Percentiles rank a stretch among this genome's conserved stretches.
Evolutionary conservation across 148 eudicot species (phyloP).

Genomic region (Suaeda aralocaspica): DNA sequence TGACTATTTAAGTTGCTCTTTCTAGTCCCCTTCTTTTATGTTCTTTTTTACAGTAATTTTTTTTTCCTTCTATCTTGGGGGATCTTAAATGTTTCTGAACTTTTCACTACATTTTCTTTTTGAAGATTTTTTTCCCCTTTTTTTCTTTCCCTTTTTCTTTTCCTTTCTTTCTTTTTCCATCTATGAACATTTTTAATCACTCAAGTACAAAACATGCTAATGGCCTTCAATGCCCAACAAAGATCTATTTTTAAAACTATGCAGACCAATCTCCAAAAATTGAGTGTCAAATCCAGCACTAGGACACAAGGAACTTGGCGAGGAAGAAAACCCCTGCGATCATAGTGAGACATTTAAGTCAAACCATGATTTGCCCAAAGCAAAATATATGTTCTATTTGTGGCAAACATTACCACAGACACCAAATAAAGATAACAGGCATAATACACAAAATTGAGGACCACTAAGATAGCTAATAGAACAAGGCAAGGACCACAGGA

Average conservation of each 20-base stretch:
- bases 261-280: conserved; percentile 41
- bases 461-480: background rate
- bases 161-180: no score
- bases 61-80: conserved; percentile 22
- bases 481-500: background rate
- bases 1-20: conserved; percentile 11
- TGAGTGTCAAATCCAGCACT: conserved; percentile 41
- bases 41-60: conserved; percentile 7
- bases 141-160: conserved; percentile 13
- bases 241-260: conserved; percentile 15
- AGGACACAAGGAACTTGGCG: conserved; percentile 40
- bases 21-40: conserved; percentile 15
- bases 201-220: conserved; percentile 16
- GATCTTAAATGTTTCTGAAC: conserved; percentile 6
- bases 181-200: conserved; percentile 6
- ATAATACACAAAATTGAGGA: background rate
- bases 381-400: conserved; percentile 13
- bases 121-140: conserved; percentile 12
- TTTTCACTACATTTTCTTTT: conserved; percentile 5
- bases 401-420: conserved; percentile 6
- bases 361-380: conserved; percentile 36
- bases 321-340: conserved; percentile 65
- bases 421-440: background rate
- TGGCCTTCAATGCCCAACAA: background rate
- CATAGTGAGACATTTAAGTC: conserved; percentile 51